Evolutionary conservation across 108 stramenopile species (phyloP).

Genomic region (Cyclotella sp.): DNA sequence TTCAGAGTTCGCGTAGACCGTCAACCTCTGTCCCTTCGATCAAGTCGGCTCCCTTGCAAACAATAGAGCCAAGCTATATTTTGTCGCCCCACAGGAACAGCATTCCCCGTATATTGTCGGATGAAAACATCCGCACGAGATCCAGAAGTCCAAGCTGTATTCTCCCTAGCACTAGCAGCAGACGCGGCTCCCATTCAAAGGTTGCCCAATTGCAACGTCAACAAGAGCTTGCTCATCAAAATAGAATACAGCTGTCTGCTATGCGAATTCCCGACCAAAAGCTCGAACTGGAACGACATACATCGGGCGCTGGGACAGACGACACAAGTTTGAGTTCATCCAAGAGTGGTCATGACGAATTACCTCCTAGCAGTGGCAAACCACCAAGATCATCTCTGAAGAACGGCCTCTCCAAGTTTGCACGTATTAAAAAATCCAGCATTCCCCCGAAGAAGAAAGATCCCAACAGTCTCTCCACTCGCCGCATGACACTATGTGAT

Average conservation of each 20-base stretch:
- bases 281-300: not conserved
- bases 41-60: not conserved
- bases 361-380: not conserved
- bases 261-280: not conserved
- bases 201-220: slow-evolving; percentile 34
- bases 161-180: not conserved
- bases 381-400: not conserved
- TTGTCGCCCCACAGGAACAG: not conserved
- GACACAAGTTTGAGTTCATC: not conserved
- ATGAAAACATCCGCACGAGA: not conserved
- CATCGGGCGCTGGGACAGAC: not conserved
- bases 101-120: not conserved
- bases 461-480: not conserved
- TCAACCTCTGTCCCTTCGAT: no score
- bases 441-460: not conserved
- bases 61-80: not conserved
- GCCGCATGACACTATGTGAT: not conserved
- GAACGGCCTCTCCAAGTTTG: not conserved
- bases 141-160: not conserved
- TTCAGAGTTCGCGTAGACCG: slow-evolving; percentile 20
- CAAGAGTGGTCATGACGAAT: not conserved
- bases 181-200: slow-evolving; percentile 1
- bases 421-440: not conserved
- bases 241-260: not conserved
- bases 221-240: slow-evolving; percentile 22